Evolutionary conservation across 169 alveolate species (phyloP), one percentile per base, ranked within the genome.

Genomic region (Plasmodium vivax): DNA sequence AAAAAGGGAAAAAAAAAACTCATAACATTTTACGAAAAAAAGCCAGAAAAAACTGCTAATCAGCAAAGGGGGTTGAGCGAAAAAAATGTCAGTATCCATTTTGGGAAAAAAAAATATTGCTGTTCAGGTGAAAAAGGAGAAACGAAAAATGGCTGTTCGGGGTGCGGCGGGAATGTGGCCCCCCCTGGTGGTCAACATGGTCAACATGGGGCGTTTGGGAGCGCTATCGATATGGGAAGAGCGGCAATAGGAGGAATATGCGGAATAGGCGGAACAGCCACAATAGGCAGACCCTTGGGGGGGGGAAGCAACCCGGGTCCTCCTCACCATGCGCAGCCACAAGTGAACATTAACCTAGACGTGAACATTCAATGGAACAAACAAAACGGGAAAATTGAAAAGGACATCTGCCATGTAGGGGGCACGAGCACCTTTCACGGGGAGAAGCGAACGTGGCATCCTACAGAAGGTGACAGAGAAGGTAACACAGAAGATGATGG

Each of bases 341-440:
- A 34, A 1, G 23, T 90, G 6, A 90, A 90, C 23, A 80, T 90
- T n/a, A 58, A 80, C 34, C 54, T 90, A n/a, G 94, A 90, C n/a
- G 62, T 90, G 10, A 90, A 62, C 19, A 81, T 90, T 80, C 83
- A 90, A 16, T 80, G 94, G 94, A 82, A 74, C 68, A 90, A 80
- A 34, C 62, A 75, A 75, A 75, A 34, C 3, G 58, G 45, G 3
- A 68, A 68, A 7, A 2, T 30, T 27, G n/a, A 68, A 68, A 9
- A 10, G 77, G 77, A 6, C 7, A 68, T 23, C 43, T 8, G 9
- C 38, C 0, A 68, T 19, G n/a, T 27, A 2, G 77, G 36, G 30
- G 77, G 19, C 5, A 19, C 19, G 7, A 68, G 36, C n/a, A 68
- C 77, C 36, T 68, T 19, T n/a, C 12, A 19, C 16, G 16, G 38